Evolutionary conservation across 192 early-diverging fungal genomes (phyloP), one percentile per base, ranked within the genome.

Genomic region (Rhizophagus sp.): DNA sequence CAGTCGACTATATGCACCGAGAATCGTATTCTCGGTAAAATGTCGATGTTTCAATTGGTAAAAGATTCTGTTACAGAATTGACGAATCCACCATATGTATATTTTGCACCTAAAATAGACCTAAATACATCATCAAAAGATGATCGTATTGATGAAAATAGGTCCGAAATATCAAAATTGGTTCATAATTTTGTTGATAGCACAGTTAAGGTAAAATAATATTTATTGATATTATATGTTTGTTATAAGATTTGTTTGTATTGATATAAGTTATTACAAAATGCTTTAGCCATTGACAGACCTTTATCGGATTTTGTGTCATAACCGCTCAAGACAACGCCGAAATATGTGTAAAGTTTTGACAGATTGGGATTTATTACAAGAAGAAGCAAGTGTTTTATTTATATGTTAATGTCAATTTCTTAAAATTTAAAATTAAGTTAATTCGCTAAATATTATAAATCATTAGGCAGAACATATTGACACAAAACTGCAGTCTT

Each of bases 321-420:
- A 88, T 66, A 93, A 93, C 57, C 87, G 90, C 11, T 82, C 91
- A 24, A 83, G 92, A 1, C 90, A 92, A 80, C 81, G 88, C 27
- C 75, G 92, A 22, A 86, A 90, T 49, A 73, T 91, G 71, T 83
- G 86, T 64, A 92, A 92, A 77, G 79, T 90, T 36, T 69, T 92
- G 0, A 81, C 75, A 1, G 83, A 86, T 57, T 93, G 90, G 89
- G 92, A 93, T 50, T 61, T 76, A 1, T 66, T 91, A 49, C 90
- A 92, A 71, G 84, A 85, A 39, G 84, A 90, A 50, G 90, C 87
- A 36, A 81, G 76, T 33, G 68, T 19, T 25, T 50, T 50, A 25
- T 41, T 70, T 70, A 36, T 44, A 3, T 17, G 8, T 36, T 39
- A 39, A 22, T 22, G 15, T 44, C 36, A 7, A 24, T 73, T 72